These are phyloP conservation scores for Epithemia pelagica DNA, from an alignment of 108 stramenopile genomes.

Conservation along the genomic window DNA sequence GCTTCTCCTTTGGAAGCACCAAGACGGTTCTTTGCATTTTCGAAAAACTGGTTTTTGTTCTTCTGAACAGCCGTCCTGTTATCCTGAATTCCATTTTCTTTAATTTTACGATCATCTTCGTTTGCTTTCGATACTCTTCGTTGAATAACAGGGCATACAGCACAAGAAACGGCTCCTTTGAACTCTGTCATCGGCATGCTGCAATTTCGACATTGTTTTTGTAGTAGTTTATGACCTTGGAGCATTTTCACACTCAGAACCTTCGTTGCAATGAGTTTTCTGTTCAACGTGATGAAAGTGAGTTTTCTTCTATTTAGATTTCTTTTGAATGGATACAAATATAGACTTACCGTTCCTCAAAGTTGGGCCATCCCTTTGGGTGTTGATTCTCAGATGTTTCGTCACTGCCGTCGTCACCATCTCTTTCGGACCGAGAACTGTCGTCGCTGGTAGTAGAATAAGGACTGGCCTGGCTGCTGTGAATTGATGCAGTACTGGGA, in stretches of 20 bases:
- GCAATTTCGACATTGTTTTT: constrained; percentile 36
- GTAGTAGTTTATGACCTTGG: constrained; percentile 37
- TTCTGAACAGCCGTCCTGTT: background rate
- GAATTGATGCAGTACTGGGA: background rate
- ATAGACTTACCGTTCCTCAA: background rate
- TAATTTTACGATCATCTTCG: background rate
- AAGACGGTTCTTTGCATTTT: background rate
- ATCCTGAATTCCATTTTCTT: constrained; percentile 14
- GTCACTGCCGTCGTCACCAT: too few relatives aligned
- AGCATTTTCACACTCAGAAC: constrained; percentile 51
- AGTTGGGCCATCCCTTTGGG: background rate
- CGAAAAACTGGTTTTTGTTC: background rate
- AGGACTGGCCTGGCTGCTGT: background rate
- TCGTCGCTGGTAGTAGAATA: too few relatives aligned
- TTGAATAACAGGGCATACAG: constrained; percentile 44
- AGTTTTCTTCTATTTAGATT: too few relatives aligned
- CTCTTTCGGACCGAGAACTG: too few relatives aligned
- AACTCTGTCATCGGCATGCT: constrained; percentile 45
- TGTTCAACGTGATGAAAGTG: too few relatives aligned
- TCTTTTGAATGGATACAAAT: too few relatives aligned
- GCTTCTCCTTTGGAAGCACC: too few relatives aligned
- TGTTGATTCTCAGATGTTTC: too few relatives aligned
- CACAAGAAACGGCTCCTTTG: constrained; percentile 27
- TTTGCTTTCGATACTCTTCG: background rate
- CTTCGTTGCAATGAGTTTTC: constrained; percentile 51